A percentile compares a stretch with the other conserved stretches of the same genome.
These are phyloP conservation scores for Beauveria asiatica DNA, from an alignment of 2,329 filamentous ascomycete species.

Conservation along the genomic window DNA sequence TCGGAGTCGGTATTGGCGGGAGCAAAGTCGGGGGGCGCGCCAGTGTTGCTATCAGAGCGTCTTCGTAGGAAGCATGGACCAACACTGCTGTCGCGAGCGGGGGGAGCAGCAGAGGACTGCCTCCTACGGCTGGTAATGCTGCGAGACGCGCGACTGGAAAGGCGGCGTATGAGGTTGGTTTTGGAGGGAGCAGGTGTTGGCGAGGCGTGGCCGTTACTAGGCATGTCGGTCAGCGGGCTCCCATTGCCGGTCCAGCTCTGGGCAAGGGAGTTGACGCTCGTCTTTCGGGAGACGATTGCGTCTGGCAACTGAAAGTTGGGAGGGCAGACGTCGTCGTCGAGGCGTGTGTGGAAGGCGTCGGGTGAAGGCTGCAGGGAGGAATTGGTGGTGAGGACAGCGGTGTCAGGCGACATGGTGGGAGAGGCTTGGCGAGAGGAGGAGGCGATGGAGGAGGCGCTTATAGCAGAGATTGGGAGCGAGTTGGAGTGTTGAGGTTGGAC, in stretches of 20 bases:
- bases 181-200: constrained; percentile 23
- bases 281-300: constrained; percentile 52
- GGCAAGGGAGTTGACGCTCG: constrained; percentile 54
- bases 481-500: constrained; percentile 30
- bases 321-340: constrained; percentile 41
- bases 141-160: constrained; percentile 73
- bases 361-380: constrained; percentile 61
- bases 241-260: constrained; percentile 50
- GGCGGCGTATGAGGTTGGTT: constrained; percentile 62
- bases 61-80: constrained; percentile 82
- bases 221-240: constrained; percentile 42
- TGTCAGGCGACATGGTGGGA: constrained; percentile 48
- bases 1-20: constrained; percentile 43
- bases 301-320: constrained; percentile 64
- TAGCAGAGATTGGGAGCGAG: constrained; percentile 41
- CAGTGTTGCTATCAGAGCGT: constrained; percentile 81
- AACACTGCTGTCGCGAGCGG: constrained; percentile 77
- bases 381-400: constrained; percentile 44
- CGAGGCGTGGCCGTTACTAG: constrained; percentile 14
- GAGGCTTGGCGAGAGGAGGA: constrained; percentile 48
- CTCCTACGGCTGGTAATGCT: constrained; percentile 58
- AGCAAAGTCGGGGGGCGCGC: constrained; percentile 43
- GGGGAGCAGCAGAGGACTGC: constrained; percentile 67
- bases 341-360: constrained; percentile 47
- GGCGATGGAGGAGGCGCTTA: constrained; percentile 47